phyloP scores from a whole-genome alignment of 2,329 filamentous ascomycete genomes.

The Xylaria digitata region DNA sequence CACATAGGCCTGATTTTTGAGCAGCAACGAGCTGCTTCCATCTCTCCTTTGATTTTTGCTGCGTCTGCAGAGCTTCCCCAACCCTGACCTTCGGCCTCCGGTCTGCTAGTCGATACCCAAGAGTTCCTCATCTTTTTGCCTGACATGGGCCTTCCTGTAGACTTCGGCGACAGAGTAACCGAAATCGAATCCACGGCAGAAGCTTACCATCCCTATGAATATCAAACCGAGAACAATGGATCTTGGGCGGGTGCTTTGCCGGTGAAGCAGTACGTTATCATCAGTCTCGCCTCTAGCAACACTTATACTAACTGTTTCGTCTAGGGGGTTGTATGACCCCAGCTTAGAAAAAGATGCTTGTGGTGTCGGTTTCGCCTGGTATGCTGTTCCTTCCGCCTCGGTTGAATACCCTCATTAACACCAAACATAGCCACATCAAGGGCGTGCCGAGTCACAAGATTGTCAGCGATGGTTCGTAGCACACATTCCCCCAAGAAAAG shows the following conservation, averaged over 20 bases:
- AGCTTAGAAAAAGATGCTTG: slow-evolving; percentile 98
- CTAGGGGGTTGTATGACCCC: slow-evolving; percentile 90
- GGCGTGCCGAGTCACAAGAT: slow-evolving; percentile 98
- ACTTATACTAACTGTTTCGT: slow-evolving; percentile 36
- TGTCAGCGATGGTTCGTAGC: slow-evolving; percentile 88
- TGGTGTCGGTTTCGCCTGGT: slow-evolving; percentile 99
- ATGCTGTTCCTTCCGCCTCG: slow-evolving; percentile 42
- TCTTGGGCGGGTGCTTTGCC: slow-evolving; percentile 96
- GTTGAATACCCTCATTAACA: slow-evolving; percentile 34
- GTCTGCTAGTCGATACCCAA: slow-evolving; percentile 27
- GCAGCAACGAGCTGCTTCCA: slow-evolving; percentile 47
- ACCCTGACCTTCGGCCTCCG: slow-evolving; percentile 37
- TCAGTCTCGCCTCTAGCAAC: neutral
- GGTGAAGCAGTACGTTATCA: slow-evolving; percentile 79
- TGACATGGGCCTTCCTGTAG: slow-evolving; percentile 75
- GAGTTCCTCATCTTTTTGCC: slow-evolving; percentile 59
- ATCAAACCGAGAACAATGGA: slow-evolving; percentile 83
- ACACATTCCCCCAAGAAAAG: neutral
- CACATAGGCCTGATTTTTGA: slow-evolving; percentile 43
- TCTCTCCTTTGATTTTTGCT: slow-evolving; percentile 36
- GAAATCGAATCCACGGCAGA: slow-evolving; percentile 70
- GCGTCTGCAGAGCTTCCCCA: slow-evolving; percentile 38
- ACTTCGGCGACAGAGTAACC: slow-evolving; percentile 76
- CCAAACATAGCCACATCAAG: slow-evolving; percentile 83
- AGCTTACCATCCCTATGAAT: slow-evolving; percentile 79